phyloP scores from a whole-genome alignment of 805 yeast species.

The Saccharomycopsis fibuligera region DNA sequence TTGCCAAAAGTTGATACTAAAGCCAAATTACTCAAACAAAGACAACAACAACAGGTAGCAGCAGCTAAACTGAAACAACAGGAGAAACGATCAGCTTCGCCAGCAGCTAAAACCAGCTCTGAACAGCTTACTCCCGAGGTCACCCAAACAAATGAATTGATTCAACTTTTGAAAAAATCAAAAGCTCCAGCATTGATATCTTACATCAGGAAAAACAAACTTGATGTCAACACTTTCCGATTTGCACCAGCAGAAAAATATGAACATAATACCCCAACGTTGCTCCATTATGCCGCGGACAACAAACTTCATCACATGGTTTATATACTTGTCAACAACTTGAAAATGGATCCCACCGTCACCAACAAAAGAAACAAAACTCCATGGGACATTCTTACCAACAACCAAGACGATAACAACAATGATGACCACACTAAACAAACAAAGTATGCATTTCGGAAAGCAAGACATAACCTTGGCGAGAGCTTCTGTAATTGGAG shows the following conservation, averaged over 20 bases:
- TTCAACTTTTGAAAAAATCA: constrained; percentile 58
- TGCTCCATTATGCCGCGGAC: constrained; percentile 72
- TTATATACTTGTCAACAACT: constrained; percentile 46
- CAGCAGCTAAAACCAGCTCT: constrained; percentile 7
- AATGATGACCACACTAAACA: neutral
- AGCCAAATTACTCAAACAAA: constrained; percentile 24
- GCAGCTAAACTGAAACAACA: constrained; percentile 24
- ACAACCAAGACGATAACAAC: constrained; percentile 20
- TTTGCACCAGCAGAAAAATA: constrained; percentile 51
- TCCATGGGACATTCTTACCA: constrained; percentile 59
- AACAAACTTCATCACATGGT: constrained; percentile 65
- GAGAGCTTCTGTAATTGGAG: constrained; percentile 68
- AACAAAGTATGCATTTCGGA: constrained; percentile 47
- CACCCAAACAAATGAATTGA: constrained; percentile 50
- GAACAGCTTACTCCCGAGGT: constrained; percentile 34
- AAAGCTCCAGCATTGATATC: constrained; percentile 68
- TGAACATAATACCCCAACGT: constrained; percentile 69
- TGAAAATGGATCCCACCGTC: constrained; percentile 67
- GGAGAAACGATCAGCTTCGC: constrained; percentile 13
- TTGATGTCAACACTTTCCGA: constrained; percentile 3
- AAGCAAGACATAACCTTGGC: constrained; percentile 61
- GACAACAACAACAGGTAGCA: constrained; percentile 28
- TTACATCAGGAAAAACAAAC: constrained; percentile 50
- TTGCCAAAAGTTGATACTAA: constrained; percentile 44
- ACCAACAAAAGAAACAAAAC: constrained; percentile 50